Conservation (phyloP, 805 yeast species). For the Blastobotrys robertii region DNA sequence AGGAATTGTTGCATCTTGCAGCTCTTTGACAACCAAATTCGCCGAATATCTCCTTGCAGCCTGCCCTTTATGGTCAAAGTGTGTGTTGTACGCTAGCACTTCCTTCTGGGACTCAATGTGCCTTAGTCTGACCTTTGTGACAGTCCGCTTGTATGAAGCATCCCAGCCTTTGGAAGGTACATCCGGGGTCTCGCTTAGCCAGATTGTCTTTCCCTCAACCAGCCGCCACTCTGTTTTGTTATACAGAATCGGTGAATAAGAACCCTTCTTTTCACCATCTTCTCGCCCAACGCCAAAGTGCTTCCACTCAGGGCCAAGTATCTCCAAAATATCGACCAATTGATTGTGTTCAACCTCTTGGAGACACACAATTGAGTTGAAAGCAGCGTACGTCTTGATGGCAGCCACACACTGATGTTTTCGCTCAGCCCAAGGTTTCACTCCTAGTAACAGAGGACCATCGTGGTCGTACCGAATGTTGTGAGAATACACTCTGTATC, state of each 20-base stretch:
- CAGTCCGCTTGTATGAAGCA: slow-evolving; percentile 33
- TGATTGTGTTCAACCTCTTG: slow-evolving; percentile 43
- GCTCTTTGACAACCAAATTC: slow-evolving; percentile 31
- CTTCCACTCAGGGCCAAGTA: slow-evolving; percentile 31
- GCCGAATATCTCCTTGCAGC: slow-evolving; percentile 38
- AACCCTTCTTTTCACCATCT: slow-evolving; percentile 43
- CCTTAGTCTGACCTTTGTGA: slow-evolving; percentile 22
- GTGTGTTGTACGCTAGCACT: slow-evolving; percentile 36
- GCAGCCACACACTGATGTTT: slow-evolving; percentile 31
- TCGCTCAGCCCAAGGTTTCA: slow-evolving; percentile 39
- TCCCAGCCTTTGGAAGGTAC: slow-evolving; percentile 46
- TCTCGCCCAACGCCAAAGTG: slow-evolving; percentile 44
- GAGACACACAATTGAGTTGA: slow-evolving; percentile 34
- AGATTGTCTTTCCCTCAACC: slow-evolving; percentile 34
- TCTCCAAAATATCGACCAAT: slow-evolving; percentile 33
- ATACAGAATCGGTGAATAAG: slow-evolving; percentile 41
- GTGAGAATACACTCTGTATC: slow-evolving; percentile 16
- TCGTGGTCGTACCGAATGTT: slow-evolving; percentile 21
- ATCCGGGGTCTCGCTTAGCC: slow-evolving; percentile 48
- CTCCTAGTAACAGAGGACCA: slow-evolving; percentile 24
- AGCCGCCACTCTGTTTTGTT: slow-evolving; percentile 29
- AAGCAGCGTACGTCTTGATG: slow-evolving; percentile 29
- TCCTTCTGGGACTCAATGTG: slow-evolving; percentile 13
- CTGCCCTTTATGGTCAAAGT: slow-evolving; percentile 41
- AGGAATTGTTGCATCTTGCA: slow-evolving; percentile 29